Conservation (phyloP, 345 rosid genomes). For the Bruguiera sexangula region DNA sequence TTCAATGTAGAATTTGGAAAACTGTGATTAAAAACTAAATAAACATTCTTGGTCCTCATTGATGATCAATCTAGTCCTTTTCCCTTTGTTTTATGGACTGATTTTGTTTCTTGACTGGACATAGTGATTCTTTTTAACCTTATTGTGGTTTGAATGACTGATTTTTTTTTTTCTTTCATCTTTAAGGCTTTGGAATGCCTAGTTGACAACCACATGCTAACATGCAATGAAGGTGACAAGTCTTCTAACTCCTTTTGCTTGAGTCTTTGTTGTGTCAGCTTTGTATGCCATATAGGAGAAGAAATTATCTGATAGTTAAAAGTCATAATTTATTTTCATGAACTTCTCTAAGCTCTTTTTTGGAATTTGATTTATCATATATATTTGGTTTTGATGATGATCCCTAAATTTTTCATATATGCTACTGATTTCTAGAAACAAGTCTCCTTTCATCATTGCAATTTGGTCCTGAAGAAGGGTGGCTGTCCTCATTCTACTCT, state of each 20-base stretch:
- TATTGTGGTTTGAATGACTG: background rate
- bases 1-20: conserved; percentile 5
- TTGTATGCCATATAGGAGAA: background rate
- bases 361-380: conserved; percentile 2
- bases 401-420: no score
- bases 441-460: conserved; percentile 74
- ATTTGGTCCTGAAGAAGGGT: conserved; percentile 82
- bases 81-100: conserved; percentile 1
- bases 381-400: background rate
- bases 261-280: background rate
- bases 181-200: conserved; percentile 96
- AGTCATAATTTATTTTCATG: background rate
- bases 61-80: background rate
- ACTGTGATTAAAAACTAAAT: background rate
- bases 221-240: conserved; percentile 77
- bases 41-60: background rate
- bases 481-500: conserved; percentile 94
- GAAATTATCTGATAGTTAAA: no score
- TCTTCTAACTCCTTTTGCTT: conserved; percentile 9
- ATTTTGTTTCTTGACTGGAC: conserved; percentile 1
- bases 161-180: conserved; percentile 16
- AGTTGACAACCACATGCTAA: conserved; percentile 89
- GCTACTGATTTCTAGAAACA: conserved; percentile 45
- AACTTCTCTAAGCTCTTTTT: background rate
- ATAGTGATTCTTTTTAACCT: background rate